Evolutionary conservation across 2,329 filamentous ascomycete genomes (phyloP).

Genomic region (Sordariomycetes sp.): DNA sequence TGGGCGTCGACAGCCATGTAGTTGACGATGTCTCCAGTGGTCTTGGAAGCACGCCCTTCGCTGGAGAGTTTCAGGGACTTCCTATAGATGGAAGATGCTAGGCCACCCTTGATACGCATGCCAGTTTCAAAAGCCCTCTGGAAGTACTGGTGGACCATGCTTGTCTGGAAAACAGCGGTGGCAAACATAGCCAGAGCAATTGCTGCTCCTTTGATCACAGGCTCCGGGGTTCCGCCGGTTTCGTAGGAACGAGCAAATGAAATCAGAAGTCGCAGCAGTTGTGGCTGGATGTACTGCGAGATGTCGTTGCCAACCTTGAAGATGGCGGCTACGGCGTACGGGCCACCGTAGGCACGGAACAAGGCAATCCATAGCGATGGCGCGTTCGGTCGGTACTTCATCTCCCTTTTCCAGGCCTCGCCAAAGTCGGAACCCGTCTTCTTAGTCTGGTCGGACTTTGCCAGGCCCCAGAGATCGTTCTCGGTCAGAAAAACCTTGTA

Average conservation of each 20-base stretch:
- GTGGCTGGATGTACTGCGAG: conserved; percentile 82
- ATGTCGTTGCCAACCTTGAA: conserved; percentile 88
- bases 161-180: conserved; percentile 78
- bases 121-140: conserved; percentile 89
- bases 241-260: conserved; percentile 74
- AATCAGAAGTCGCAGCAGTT: conserved; percentile 78
- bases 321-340: conserved; percentile 70
- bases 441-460: conserved; percentile 70
- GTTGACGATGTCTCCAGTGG: conserved; percentile 96
- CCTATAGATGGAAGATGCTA: conserved; percentile 85
- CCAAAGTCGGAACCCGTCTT: conserved; percentile 63
- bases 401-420: conserved; percentile 66
- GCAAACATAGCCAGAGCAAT: conserved; percentile 91
- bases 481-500: conserved; percentile 90
- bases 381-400: conserved; percentile 51
- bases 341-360: conserved; percentile 74
- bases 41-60: conserved; percentile 80
- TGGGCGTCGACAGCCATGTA: conserved; percentile 99
- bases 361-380: conserved; percentile 76
- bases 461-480: conserved; percentile 89
- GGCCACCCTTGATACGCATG: conserved; percentile 89
- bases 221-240: conserved; percentile 53
- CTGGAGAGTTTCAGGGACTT: conserved; percentile 89
- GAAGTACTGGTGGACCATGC: conserved; percentile 94
- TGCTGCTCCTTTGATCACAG: conserved; percentile 72